Evolutionary conservation across 164 flowering plant species (phyloP).

Genomic region (Litsea cubeba): DNA sequence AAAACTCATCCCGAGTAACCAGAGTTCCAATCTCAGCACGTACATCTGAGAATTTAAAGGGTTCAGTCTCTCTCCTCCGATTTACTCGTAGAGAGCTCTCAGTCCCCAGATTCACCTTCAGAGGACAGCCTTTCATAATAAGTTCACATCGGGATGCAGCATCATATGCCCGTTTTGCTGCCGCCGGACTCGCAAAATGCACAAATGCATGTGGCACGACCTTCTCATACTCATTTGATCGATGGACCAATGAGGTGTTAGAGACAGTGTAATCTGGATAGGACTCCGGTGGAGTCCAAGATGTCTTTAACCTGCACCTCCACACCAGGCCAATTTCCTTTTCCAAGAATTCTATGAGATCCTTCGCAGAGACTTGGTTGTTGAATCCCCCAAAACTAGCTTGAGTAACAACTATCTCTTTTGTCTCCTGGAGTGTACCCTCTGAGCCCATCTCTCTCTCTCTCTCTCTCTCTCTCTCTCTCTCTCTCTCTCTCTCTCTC

Average conservation of each 20-base stretch:
- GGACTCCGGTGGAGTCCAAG: slow-evolving; percentile 76
- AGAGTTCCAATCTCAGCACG: slow-evolving; percentile 53
- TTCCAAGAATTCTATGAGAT: slow-evolving; percentile 49
- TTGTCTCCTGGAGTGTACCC: slow-evolving; percentile 8
- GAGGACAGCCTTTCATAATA: slow-evolving; percentile 24
- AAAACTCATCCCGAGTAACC: slow-evolving; percentile 44
- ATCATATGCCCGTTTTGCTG: slow-evolving; percentile 37
- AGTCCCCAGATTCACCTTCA: slow-evolving; percentile 64
- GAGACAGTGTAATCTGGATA: slow-evolving; percentile 47
- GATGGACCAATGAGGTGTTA: slow-evolving; percentile 13
- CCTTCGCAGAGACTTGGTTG: slow-evolving; percentile 35
- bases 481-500: slow-evolving; percentile 6
- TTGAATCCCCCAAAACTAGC: slow-evolving; percentile 72
- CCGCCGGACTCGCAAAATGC: slow-evolving; percentile 60
- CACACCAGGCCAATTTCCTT: slow-evolving; percentile 50
- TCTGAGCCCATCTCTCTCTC: slow-evolving; percentile 36
- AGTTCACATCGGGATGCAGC: slow-evolving; percentile 49
- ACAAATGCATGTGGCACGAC: slow-evolving; percentile 93
- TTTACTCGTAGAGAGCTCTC: slow-evolving; percentile 48
- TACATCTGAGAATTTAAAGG: slow-evolving; percentile 50
- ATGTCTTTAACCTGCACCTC: slow-evolving; percentile 78
- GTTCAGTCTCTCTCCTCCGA: slow-evolving; percentile 43
- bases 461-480: background rate
- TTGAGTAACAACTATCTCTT: slow-evolving; percentile 43
- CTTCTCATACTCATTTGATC: slow-evolving; percentile 37